Evolutionary conservation across 352 stramenopile species (phyloP).

Genomic region (Aphanomyces cochlioides): DNA sequence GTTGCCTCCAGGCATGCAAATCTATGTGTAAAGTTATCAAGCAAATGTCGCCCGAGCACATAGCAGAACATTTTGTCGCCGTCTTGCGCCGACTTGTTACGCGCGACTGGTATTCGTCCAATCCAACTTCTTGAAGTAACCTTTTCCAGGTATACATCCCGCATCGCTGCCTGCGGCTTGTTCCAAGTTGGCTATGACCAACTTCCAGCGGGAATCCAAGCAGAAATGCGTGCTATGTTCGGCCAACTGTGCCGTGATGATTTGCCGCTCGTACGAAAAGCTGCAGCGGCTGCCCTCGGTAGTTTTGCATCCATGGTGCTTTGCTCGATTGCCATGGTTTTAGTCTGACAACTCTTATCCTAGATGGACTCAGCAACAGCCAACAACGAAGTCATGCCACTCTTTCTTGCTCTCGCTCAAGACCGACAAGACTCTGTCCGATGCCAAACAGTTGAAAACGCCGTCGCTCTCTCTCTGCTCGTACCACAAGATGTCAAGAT

Average conservation of each 20-base stretch:
- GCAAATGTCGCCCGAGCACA: constrained; percentile 77
- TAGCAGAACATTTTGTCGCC: constrained; percentile 88
- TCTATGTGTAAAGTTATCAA: constrained; percentile 88
- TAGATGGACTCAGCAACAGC: constrained; percentile 64
- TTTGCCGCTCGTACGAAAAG: constrained; percentile 96
- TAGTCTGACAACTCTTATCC: not conserved
- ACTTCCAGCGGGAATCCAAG: constrained; percentile 57
- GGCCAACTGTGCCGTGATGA: constrained; percentile 93
- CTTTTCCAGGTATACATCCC: constrained; percentile 64
- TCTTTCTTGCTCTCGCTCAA: constrained; percentile 77
- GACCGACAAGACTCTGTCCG: constrained; percentile 96
- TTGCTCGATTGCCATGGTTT: too few species aligned
- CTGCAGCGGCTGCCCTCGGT: constrained; percentile 86
- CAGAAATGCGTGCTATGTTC: constrained; percentile 90
- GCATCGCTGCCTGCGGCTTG: constrained; percentile 78
- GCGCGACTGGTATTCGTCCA: constrained; percentile 87
- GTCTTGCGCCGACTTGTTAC: constrained; percentile 92
- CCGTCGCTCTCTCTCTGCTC: constrained; percentile 90
- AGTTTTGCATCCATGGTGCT: constrained; percentile 69
- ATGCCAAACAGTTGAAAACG: constrained; percentile 97
- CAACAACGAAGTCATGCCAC: constrained; percentile 69
- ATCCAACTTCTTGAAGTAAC: not conserved
- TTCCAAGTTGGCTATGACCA: constrained; percentile 70
- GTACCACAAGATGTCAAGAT: constrained; percentile 64
- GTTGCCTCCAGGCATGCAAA: constrained; percentile 56